Evolutionary conservation across 2,329 filamentous ascomycete species (phyloP), one percentile per base, ranked within the genome.

Genomic region (Biscogniauxia sp.): DNA sequence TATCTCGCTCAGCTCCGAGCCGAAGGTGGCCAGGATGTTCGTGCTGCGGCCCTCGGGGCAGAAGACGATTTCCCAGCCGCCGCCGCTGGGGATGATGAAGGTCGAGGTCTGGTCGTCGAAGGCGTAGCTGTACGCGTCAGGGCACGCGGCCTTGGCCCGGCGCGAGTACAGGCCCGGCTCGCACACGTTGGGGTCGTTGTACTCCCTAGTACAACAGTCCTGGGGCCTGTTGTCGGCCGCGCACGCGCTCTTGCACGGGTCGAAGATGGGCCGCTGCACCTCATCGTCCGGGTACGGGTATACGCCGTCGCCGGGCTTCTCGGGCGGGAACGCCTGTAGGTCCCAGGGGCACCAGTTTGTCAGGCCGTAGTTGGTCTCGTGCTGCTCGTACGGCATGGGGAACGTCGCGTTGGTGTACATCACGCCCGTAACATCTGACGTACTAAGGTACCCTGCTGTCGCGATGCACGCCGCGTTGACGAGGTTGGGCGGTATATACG

Each of bases 121-220:
- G 55, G 89, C 88, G 73, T 85, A 96, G 70, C 88, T 92, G 76
- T 95, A 96, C 2, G 91, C 91, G 75, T 96, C 92, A 0, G 92
- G 91, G 72, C 92, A 96, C 13, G 94, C 82, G 3, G 76, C 77
- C 78, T 96, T 95, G 57, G 90, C 89, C 11, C 80, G 80, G 61
- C 79, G 84, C 66, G 88, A 87, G 77, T 93, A 95, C 50, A 84
- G 76, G 55, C 87, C 87, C 2, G 89, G 87, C 61, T 81, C 78
- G 77, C 91, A 95, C 54, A 80, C 79, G 23, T 60, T 78, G 2
- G 89, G 83, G 49, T 82, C 82, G 69, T 88, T 80, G 75, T 89
- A 90, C 13, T 82, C 74, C 52, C 90, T 91, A 17, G 87, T 88
- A 74, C 92, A 95, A 77, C 92, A 96, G 73, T 94, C 90, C 67